Base-by-base conservation (phyloP, 179 eudicot species). In the Vitellaria paradoxa region DNA sequence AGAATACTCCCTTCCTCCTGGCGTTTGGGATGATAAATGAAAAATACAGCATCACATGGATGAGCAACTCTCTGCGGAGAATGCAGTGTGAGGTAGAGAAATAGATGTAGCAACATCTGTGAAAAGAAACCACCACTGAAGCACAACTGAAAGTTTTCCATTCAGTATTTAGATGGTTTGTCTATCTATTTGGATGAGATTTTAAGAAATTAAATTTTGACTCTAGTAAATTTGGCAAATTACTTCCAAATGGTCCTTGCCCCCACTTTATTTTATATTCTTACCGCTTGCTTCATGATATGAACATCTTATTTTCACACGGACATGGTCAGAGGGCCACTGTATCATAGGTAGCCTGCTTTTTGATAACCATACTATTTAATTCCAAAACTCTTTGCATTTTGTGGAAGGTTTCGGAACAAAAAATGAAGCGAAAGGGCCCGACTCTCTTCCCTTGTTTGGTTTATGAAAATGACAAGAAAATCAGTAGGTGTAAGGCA, bases 121-220 rank as follows among this genome's bases (percentile, higher is more conserved):
- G 20, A 61, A 61, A 66, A 42, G 23, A n/a, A 18, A 72, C 49
- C 6, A 72, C 63, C 21, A 12, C 61, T 21, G 68, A 73, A 42
- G 76, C 76, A 60, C 60, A 40, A 37, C 55, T 20, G 55, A 8
- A 73, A 5, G 68, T 49, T 62, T 61, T 74, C 47, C 75, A 7
- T 7, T 26, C 73, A 70, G 61, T 73, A 10, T 46, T 15, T 20
- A 21, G 42, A 49, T 0, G 24, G 40, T 59, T 74, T 74, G 65
- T 74, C 15, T 74, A 74, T 46, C 11, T 74, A 55, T 47, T 62
- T 74, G 56, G 69, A 63, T 14, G 23, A 9, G 21, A 5, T 60
- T 42, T 21, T 40, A 9, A 60, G 76, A 73, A 60, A 42, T 45
- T 73, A 24, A 21, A 61, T 6, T 60, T 73, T 73, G 76, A 42